Evolutionary conservation across 2,329 filamentous ascomycete genomes (phyloP).

Genomic region (Cordyceps cicadae): DNA sequence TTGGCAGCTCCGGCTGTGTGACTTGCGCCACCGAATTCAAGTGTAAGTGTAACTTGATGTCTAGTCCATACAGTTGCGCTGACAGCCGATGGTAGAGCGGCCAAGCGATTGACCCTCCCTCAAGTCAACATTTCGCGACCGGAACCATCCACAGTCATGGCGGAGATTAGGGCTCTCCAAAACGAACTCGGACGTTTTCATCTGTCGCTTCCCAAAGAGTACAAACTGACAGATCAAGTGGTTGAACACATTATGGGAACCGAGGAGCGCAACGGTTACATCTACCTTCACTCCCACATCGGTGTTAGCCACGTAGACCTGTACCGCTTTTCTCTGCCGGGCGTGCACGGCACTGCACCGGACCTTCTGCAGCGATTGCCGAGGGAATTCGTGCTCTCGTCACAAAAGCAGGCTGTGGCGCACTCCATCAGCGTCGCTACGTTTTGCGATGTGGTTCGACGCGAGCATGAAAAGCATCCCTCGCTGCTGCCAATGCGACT

Average conservation of each 20-base stretch:
- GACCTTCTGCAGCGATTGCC: slow-evolving; percentile 28
- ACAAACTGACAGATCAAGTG: slow-evolving; percentile 27
- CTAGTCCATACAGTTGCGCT: not conserved
- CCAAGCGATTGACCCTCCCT: slow-evolving; percentile 19
- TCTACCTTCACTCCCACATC: slow-evolving; percentile 30
- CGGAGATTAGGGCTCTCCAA: slow-evolving; percentile 29
- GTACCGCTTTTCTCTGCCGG: slow-evolving; percentile 31
- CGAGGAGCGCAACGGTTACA: slow-evolving; percentile 25
- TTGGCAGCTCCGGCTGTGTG: slow-evolving; percentile 28
- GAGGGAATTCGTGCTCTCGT: slow-evolving; percentile 26
- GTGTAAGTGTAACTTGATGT: slow-evolving; percentile 20
- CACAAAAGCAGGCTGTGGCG: slow-evolving; percentile 31
- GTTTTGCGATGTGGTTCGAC: slow-evolving; percentile 28
- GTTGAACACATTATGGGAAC: slow-evolving; percentile 24
- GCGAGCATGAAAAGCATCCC: slow-evolving; percentile 20
- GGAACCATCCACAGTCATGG: slow-evolving; percentile 31
- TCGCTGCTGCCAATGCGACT: slow-evolving; percentile 19
- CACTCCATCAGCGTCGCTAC: slow-evolving; percentile 29
- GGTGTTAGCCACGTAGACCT: slow-evolving; percentile 30
- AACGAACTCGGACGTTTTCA: slow-evolving; percentile 29
- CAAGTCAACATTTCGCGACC: slow-evolving; percentile 16
- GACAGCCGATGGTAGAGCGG: not conserved
- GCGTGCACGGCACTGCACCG: slow-evolving; percentile 24
- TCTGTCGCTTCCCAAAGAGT: slow-evolving; percentile 25
- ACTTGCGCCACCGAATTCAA: slow-evolving; percentile 30